Evolutionary conservation across 73 alveolate genomes (phyloP).

Genomic region (Stentor coeruleus): DNA sequence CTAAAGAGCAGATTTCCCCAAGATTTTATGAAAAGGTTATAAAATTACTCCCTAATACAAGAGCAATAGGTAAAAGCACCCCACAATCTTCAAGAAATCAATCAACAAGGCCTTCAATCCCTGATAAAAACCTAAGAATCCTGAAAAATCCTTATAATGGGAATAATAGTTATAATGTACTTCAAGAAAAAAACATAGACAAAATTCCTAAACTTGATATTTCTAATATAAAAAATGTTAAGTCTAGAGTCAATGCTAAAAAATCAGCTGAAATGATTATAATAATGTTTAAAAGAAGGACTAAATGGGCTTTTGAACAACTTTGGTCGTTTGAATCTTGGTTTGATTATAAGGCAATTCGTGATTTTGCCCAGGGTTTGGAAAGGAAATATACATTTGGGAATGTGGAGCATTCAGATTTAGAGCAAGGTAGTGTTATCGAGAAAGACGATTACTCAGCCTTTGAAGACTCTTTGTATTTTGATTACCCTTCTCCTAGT

Average conservation of each 20-base stretch:
- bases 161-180: too few species aligned
- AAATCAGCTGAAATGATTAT: too few species aligned
- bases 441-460: background rate
- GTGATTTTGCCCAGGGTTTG: background rate
- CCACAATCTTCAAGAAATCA: background rate
- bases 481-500: background rate
- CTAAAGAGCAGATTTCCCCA: background rate
- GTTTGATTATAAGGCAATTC: background rate
- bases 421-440: background rate
- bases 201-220: background rate
- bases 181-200: background rate
- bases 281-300: background rate
- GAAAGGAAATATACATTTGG: background rate
- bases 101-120: too few species aligned
- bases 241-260: too few species aligned
- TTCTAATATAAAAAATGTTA: background rate
- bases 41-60: background rate
- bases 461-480: background rate
- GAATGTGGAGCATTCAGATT: background rate
- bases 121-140: too few species aligned
- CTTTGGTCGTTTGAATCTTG: background rate
- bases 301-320: background rate
- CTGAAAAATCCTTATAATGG: too few species aligned
- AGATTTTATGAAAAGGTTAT: background rate
- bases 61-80: background rate